Percentiles rank a stretch among this genome's conserved stretches.
phyloP scores from a whole-genome alignment of 345 rosid genomes.

The Syzygium grande region DNA sequence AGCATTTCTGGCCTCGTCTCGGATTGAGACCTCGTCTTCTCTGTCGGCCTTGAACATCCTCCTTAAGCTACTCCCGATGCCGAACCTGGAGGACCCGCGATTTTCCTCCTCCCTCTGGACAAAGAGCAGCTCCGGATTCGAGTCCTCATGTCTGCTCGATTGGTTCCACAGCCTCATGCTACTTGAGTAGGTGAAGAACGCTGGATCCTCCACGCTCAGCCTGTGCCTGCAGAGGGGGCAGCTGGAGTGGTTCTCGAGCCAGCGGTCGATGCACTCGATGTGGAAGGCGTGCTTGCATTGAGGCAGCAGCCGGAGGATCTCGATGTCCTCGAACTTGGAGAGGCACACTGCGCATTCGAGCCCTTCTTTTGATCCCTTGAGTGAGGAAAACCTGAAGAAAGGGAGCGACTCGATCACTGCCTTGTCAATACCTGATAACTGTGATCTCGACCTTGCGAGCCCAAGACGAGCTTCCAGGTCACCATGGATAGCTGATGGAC shows the following conservation, averaged over 20 bases:
- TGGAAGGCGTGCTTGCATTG: constrained; percentile 83
- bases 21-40: constrained; percentile 11
- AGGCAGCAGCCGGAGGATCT: constrained; percentile 64
- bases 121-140: constrained; percentile 44
- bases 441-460: constrained; percentile 19
- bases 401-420: constrained; percentile 75
- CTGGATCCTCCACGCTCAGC: constrained; percentile 41
- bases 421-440: constrained; percentile 63
- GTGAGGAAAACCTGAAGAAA: constrained; percentile 65
- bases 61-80: constrained; percentile 58
- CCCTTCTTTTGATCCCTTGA: constrained; percentile 68
- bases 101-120: constrained; percentile 37
- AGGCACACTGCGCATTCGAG: constrained; percentile 88
- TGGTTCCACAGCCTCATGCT: constrained; percentile 44
- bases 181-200: constrained; percentile 34
- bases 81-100: constrained; percentile 54
- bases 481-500: background rate
- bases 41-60: constrained; percentile 14
- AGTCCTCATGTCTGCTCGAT: constrained; percentile 32
- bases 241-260: constrained; percentile 81
- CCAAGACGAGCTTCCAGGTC: background rate
- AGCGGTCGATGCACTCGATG: constrained; percentile 66
- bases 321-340: constrained; percentile 67
- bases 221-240: constrained; percentile 76
- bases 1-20: constrained; percentile 1